A percentile compares a stretch with the other conserved stretches of the same genome.
Conservation (phyloP, 2,329 filamentous ascomycete genomes). For the Aspergillus floridensis region DNA sequence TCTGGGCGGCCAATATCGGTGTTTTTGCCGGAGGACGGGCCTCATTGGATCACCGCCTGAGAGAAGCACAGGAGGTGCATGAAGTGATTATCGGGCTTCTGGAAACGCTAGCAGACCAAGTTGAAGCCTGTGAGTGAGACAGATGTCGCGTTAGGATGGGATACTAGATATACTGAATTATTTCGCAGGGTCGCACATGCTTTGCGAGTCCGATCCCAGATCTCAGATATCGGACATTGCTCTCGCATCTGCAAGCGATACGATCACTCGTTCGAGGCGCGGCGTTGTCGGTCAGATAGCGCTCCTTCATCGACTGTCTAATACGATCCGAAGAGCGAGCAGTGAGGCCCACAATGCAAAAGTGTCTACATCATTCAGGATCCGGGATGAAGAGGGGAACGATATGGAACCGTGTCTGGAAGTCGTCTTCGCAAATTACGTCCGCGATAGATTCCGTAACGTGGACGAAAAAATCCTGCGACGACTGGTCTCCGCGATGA, state of each 20-base stretch:
- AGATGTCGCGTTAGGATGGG: too few relatives aligned
- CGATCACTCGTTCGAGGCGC: too few relatives aligned
- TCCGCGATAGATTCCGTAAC: constrained; percentile 4
- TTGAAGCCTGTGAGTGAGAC: constrained; percentile 5
- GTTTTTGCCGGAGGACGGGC: constrained; percentile 2
- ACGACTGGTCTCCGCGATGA: constrained; percentile 7
- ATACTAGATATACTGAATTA: too few relatives aligned
- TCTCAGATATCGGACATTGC: too few relatives aligned
- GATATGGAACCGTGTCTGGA: constrained; percentile 2
- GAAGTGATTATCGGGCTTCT: constrained; percentile 4
- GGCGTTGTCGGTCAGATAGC: too few relatives aligned
- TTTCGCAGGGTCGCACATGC: too few relatives aligned
- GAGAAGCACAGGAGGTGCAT: constrained; percentile 8
- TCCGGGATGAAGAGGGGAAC: constrained; percentile 4
- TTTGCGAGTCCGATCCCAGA: too few relatives aligned
- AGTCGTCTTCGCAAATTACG: constrained; percentile 3
- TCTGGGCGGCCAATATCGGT: constrained; percentile 10
- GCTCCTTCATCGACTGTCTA: constrained; percentile 8
- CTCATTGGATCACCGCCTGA: constrained; percentile 9
- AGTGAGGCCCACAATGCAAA: constrained; percentile 3
- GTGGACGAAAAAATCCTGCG: neutral
- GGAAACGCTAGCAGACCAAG: constrained; percentile 2
- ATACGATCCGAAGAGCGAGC: constrained; percentile 11
- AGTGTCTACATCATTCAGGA: neutral
- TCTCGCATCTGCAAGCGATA: too few relatives aligned